phyloP scores from a whole-genome alignment of 805 yeast species.

The Zygotorulaspora sp. region DNA sequence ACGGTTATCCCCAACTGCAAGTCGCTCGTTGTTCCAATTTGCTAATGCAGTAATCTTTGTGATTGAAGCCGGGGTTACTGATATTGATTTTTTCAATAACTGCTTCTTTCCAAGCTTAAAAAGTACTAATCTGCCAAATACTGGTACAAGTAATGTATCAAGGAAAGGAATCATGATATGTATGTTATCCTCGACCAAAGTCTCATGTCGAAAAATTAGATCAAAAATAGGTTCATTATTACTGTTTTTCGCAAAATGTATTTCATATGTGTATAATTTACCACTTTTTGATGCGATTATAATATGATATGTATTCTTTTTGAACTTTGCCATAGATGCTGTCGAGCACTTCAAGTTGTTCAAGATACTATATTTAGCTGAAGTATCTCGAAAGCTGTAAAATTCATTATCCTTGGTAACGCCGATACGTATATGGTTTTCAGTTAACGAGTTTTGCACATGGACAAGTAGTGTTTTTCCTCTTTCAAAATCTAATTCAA shows the following conservation, averaged over 20 bases:
- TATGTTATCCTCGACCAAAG: conserved; percentile 48
- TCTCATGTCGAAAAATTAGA: conserved; percentile 53
- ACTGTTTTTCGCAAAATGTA: conserved; percentile 27
- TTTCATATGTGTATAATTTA: conserved; percentile 18
- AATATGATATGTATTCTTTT: conserved; percentile 33
- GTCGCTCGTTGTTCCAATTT: conserved; percentile 49
- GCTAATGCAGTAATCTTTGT: conserved; percentile 50
- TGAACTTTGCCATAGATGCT: conserved; percentile 27
- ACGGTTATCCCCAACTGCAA: conserved; percentile 68
- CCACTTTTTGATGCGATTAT: conserved; percentile 42
- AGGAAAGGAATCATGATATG: conserved; percentile 51
- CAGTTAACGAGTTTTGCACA: conserved; percentile 44
- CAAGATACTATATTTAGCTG: conserved; percentile 4
- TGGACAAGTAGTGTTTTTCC: conserved; percentile 37
- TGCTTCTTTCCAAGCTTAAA: conserved; percentile 79
- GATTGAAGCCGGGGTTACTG: conserved; percentile 42
- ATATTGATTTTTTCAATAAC: conserved; percentile 57
- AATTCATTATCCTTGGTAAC: conserved; percentile 10
- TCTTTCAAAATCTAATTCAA: conserved; percentile 17
- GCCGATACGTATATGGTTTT: conserved; percentile 16
- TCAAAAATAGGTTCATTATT: conserved; percentile 19
- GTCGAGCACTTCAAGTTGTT: conserved; percentile 11
- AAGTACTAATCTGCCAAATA: conserved; percentile 48
- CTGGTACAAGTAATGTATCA: conserved; percentile 58
- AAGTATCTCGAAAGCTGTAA: conserved; percentile 4